Conservation (phyloP, 129 eudicot genomes). For the Rutidosis leptorrhynchoides region DNA sequence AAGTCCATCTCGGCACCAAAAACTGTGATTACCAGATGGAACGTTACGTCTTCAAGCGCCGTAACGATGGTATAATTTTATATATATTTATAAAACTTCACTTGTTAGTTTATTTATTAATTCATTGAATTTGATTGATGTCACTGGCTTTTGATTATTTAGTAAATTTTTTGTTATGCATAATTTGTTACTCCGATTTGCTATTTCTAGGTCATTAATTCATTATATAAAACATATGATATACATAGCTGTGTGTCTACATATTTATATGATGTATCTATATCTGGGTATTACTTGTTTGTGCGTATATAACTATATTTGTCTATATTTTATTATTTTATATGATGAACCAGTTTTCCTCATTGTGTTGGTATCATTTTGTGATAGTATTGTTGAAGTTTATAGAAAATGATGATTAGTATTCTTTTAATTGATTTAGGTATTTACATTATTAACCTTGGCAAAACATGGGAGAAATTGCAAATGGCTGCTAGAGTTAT, state of each 20-base stretch:
- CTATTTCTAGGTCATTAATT: background rate
- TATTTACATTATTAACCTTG: constrained; percentile 59
- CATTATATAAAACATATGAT: background rate
- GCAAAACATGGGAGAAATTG: constrained; percentile 76
- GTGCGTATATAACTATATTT: background rate
- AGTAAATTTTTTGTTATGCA: too few species aligned
- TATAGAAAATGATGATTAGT: background rate
- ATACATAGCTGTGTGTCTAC: background rate
- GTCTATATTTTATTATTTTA: background rate
- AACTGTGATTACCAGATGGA: constrained; percentile 36
- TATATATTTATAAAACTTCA: background rate
- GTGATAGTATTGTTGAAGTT: background rate
- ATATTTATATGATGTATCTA: background rate
- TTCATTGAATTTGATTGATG: background rate
- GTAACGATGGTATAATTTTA: constrained; percentile 34
- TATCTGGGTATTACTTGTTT: background rate
- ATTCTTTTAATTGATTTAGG: constrained; percentile 18
- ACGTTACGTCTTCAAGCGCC: constrained; percentile 30
- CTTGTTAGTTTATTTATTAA: background rate
- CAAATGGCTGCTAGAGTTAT: constrained; percentile 82
- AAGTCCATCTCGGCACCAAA: constrained; percentile 30
- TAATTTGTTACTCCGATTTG: background rate
- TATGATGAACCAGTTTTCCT: background rate
- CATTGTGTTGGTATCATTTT: background rate
- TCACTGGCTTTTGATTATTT: background rate